Percentiles rank a stretch among this genome's conserved stretches.
Conservation (phyloP, 768 basidiomycete genomes). For the Tulasnella sp. region DNA sequence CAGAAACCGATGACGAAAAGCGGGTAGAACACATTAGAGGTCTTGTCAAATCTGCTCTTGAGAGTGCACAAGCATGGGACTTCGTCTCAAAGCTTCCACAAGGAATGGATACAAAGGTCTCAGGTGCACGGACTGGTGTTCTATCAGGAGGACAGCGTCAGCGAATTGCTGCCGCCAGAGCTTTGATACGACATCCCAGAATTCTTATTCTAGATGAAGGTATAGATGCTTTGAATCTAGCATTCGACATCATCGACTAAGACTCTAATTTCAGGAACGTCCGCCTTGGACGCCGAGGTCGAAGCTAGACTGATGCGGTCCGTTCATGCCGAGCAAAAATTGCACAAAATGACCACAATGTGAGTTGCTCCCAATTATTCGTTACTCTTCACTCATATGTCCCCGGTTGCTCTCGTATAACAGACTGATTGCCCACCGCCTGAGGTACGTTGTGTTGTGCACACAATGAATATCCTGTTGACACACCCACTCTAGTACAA, state of each 20-base stretch:
- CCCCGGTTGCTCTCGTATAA: background rate
- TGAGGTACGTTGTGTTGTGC: background rate
- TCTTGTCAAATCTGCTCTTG: slow-evolving; percentile 20
- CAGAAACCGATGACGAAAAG: slow-evolving; percentile 18
- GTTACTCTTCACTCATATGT: background rate
- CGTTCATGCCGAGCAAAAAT: slow-evolving; percentile 14
- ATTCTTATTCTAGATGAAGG: slow-evolving; percentile 18
- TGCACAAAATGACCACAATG: slow-evolving; percentile 17
- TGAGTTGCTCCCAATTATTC: background rate
- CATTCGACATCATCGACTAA: no score
- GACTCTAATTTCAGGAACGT: slow-evolving; percentile 29
- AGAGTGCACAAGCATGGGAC: slow-evolving; percentile 24
- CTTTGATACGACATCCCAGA: slow-evolving; percentile 14
- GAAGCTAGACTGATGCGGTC: slow-evolving; percentile 14
- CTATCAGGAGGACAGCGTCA: slow-evolving; percentile 25
- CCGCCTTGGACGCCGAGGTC: slow-evolving; percentile 15
- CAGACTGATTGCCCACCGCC: slow-evolving; percentile 15
- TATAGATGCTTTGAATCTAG: background rate
- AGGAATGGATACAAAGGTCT: slow-evolving; percentile 22
- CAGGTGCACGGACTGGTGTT: slow-evolving; percentile 23
- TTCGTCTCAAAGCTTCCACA: slow-evolving; percentile 24
- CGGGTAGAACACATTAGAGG: slow-evolving; percentile 12
- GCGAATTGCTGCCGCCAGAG: slow-evolving; percentile 18
- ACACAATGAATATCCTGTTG: background rate
- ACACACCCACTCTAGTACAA: background rate